Percentiles rank a stretch among this genome's conserved stretches.
phyloP scores from a whole-genome alignment of 176 grass and related monocot species.

The Tuctoria greenei region DNA sequence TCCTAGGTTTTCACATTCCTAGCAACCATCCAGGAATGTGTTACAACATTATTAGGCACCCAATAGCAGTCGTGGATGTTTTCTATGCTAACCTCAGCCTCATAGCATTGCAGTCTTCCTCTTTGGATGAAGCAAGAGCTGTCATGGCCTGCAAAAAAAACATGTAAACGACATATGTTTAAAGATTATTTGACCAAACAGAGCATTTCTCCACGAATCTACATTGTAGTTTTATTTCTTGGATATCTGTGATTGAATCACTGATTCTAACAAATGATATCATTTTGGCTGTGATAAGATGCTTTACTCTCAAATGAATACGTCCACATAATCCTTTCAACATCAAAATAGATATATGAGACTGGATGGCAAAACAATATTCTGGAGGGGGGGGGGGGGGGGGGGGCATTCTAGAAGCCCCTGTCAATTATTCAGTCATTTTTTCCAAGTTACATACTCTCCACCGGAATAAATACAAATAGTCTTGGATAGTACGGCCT shows the following conservation, averaged over 20 bases:
- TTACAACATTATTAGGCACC: not conserved
- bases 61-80: not conserved
- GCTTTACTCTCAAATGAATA: not conserved
- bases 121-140: conserved; percentile 93
- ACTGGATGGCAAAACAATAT: not conserved
- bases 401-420: not conserved
- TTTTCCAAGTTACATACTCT: not conserved
- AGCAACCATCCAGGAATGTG: not conserved
- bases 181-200: not conserved
- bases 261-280: not conserved
- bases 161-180: conserved; percentile 7
- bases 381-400: no score
- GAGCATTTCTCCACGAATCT: not conserved
- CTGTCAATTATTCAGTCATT: not conserved
- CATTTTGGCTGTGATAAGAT: not conserved
- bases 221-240: conserved; percentile 2
- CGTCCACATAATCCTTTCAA: not conserved
- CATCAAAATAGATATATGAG: not conserved
- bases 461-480: not conserved
- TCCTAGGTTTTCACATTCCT: not conserved
- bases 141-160: conserved; percentile 81
- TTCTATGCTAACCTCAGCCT: conserved; percentile 63
- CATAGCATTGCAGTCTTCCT: conserved; percentile 86
- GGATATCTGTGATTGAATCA: not conserved
- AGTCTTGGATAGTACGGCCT: not conserved